These are phyloP conservation scores for Adansonia grandidieri DNA, from an alignment of 441 rosid genomes.

Conservation along the genomic window DNA sequence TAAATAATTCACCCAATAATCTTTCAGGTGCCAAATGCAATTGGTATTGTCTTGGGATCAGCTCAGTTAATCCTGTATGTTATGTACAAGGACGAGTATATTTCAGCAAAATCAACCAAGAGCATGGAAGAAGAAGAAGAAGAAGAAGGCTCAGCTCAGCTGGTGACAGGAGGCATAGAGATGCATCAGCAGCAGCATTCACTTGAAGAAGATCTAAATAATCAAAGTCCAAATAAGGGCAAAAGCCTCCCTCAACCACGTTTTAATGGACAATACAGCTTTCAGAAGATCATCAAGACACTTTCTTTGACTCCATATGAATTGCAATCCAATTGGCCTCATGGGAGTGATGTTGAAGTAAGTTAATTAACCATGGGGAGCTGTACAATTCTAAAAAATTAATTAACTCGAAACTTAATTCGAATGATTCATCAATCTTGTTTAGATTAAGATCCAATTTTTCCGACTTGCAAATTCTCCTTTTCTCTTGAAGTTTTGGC, in stretches of 20 bases:
- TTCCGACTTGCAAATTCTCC: no score
- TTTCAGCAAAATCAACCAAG: constrained; percentile 17
- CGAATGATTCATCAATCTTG: no score
- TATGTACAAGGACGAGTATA: constrained; percentile 43
- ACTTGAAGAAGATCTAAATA: constrained; percentile 17
- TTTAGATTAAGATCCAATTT: no score
- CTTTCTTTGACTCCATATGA: constrained; percentile 40
- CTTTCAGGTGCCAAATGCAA: constrained; percentile 52
- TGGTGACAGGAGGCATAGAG: constrained; percentile 36
- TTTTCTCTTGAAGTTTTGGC: no score
- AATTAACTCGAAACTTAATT: no score
- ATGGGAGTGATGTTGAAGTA: constrained; percentile 7
- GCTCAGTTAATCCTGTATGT: constrained; percentile 49
- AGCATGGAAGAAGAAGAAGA: constrained; percentile 21
- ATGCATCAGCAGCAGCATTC: no score
- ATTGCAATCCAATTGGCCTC: constrained; percentile 32
- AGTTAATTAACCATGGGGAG: background rate
- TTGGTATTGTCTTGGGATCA: constrained; percentile 51
- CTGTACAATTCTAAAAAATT: background rate
- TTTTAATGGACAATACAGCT: constrained; percentile 31
- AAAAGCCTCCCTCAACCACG: constrained; percentile 46
- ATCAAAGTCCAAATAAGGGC: constrained; percentile 31
- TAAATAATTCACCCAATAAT: background rate
- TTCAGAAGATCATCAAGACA: constrained; percentile 40
- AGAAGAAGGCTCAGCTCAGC: constrained; percentile 26